These are phyloP conservation scores for Hypoxylon sp. DNA, from an alignment of 2,329 filamentous ascomycete genomes.

Conservation along the genomic window DNA sequence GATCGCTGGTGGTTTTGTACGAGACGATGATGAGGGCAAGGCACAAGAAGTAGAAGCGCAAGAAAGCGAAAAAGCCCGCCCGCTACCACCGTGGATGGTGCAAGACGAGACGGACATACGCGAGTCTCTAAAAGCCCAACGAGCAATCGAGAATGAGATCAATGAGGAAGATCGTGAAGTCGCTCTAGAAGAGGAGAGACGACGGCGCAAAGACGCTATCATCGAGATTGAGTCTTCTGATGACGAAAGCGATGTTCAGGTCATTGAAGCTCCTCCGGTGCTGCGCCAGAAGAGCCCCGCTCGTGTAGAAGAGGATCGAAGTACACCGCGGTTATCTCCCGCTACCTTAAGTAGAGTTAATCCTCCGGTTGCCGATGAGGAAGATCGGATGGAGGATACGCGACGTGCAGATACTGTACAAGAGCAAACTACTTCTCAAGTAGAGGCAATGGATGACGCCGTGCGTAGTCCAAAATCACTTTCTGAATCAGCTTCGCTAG, in stretches of 20 bases:
- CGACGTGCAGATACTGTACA: slow-evolving; percentile 40
- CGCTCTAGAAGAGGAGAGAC: slow-evolving; percentile 68
- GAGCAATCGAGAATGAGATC: slow-evolving; percentile 69
- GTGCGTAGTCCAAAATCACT: slow-evolving; percentile 22
- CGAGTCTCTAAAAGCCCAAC: slow-evolving; percentile 72
- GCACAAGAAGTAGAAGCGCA: slow-evolving; percentile 79
- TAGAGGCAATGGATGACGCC: slow-evolving; percentile 25
- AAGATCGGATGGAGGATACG: slow-evolving; percentile 30
- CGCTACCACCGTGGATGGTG: slow-evolving; percentile 82
- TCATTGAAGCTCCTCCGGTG: slow-evolving; percentile 66
- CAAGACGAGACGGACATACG: slow-evolving; percentile 75
- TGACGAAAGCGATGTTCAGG: slow-evolving; percentile 69
- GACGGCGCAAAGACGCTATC: slow-evolving; percentile 63
- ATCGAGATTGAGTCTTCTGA: slow-evolving; percentile 76
- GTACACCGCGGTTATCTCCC: slow-evolving; percentile 38
- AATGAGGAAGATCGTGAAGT: slow-evolving; percentile 74
- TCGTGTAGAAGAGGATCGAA: slow-evolving; percentile 29
- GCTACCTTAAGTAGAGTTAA: slow-evolving; percentile 44
- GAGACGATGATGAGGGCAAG: slow-evolving; percentile 66
- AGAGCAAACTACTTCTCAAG: slow-evolving; percentile 32
- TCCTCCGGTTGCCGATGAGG: slow-evolving; percentile 40
- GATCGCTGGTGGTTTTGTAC: slow-evolving; percentile 58
- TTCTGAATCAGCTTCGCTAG: slow-evolving; percentile 46
- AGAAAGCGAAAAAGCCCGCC: slow-evolving; percentile 63
- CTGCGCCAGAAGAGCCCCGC: slow-evolving; percentile 51